These are phyloP conservation scores for Aspergillus sojae DNA, from an alignment of 2,329 filamentous ascomycete genomes.

Conservation along the genomic window DNA sequence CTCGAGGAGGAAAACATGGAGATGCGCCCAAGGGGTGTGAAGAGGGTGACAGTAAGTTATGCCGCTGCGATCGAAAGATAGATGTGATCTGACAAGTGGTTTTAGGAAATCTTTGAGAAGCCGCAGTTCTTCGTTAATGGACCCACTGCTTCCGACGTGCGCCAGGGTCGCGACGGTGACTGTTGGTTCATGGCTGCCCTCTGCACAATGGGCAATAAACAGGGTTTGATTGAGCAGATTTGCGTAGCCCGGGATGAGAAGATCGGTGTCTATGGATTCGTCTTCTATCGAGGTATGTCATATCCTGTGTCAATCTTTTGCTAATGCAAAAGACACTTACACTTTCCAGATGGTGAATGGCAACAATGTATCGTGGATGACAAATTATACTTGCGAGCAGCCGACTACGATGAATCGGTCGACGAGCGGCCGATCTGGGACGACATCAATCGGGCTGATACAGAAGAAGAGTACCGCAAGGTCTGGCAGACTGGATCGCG, in stretches of 20 bases:
- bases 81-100: not conserved
- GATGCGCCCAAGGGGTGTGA: constrained; percentile 69
- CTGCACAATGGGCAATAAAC: constrained; percentile 74
- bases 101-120: constrained; percentile 73
- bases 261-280: constrained; percentile 82
- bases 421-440: constrained; percentile 74
- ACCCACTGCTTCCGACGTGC: constrained; percentile 74
- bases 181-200: constrained; percentile 86
- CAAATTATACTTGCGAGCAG: constrained; percentile 81
- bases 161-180: constrained; percentile 76
- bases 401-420: constrained; percentile 78
- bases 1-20: constrained; percentile 40
- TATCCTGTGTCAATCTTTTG: not conserved
- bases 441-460: constrained; percentile 72
- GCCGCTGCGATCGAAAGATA: not conserved
- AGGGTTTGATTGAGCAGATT: constrained; percentile 69
- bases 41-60: constrained; percentile 61
- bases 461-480: constrained; percentile 70
- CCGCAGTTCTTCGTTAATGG: constrained; percentile 79
- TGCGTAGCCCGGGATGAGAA: constrained; percentile 73
- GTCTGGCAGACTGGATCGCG: constrained; percentile 75
- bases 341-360: constrained; percentile 74
- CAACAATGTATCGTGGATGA: constrained; percentile 90
- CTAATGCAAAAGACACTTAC: not conserved
- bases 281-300: constrained; percentile 68